Percentiles rank a stretch among this genome's conserved stretches.
Conservation (phyloP, 192 early-diverging fungal genomes). For the Dissophora globulifera region DNA sequence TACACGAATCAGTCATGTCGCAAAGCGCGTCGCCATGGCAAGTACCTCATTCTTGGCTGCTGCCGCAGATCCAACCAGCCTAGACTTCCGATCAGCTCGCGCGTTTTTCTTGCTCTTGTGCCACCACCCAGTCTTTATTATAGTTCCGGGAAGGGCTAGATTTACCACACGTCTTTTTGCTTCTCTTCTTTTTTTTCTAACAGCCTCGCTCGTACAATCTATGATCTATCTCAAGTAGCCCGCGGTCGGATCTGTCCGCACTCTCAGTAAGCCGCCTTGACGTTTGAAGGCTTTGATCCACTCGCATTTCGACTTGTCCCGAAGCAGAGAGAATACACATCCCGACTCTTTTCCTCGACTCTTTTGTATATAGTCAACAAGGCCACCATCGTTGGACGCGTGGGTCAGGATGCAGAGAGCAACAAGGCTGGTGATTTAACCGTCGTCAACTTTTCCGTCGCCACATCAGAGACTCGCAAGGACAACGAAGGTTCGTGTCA, state of each 20-base stretch:
- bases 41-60: neutral
- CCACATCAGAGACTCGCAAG: conserved; percentile 69
- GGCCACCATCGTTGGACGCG: conserved; percentile 70
- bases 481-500: conserved; percentile 62
- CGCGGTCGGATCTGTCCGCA: conserved; percentile 36
- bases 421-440: conserved; percentile 58
- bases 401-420: conserved; percentile 68
- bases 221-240: conserved; percentile 8
- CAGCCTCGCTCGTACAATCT: no score
- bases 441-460: conserved; percentile 69
- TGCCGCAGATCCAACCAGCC: no score
- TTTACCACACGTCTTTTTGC: no score
- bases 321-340: neutral
- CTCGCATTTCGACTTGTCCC: neutral
- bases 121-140: neutral
- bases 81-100: neutral
- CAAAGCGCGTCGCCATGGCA: conserved; percentile 41
- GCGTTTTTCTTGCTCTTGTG: neutral
- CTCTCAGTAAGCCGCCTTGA: conserved; percentile 14
- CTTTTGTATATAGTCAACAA: conserved; percentile 66
- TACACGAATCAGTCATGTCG: conserved; percentile 27
- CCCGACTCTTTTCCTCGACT: no score
- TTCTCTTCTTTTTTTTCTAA: no score
- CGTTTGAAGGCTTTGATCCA: neutral
- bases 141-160: no score